These are phyloP conservation scores for Lophium mytilinum DNA, from an alignment of 495 filamentous ascomycete genomes.

Conservation along the genomic window DNA sequence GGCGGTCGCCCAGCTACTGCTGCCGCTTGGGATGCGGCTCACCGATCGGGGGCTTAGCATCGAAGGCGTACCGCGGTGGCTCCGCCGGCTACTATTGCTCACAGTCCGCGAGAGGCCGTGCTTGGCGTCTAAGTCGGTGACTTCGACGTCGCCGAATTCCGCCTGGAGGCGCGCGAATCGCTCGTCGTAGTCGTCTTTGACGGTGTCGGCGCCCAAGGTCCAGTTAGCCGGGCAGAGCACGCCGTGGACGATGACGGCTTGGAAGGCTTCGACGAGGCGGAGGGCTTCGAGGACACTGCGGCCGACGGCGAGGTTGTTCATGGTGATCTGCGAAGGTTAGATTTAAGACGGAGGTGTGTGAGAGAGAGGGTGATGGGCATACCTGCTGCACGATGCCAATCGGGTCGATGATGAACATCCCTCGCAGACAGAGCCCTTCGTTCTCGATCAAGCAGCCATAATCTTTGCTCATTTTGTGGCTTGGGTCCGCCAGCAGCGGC, in stretches of 20 bases:
- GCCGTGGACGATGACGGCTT: conserved; percentile 12
- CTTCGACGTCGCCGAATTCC: conserved; percentile 9
- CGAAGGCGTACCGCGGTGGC: neutral
- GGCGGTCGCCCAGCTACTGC: neutral
- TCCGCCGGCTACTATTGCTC: neutral
- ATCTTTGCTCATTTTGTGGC: conserved; percentile 19
- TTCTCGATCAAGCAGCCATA: conserved; percentile 22
- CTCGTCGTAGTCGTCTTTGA: conserved; percentile 9
- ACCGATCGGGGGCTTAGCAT: neutral
- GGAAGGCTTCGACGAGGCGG: conserved; percentile 19
- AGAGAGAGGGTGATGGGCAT: neutral
- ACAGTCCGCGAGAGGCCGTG: neutral
- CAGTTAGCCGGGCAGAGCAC: conserved; percentile 16
- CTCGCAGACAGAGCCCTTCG: conserved; percentile 18
- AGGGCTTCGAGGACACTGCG: conserved; percentile 18
- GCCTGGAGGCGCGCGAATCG: conserved; percentile 5
- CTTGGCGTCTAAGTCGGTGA: conserved; percentile 11
- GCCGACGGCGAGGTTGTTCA: conserved; percentile 20
- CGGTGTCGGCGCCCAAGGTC: conserved; percentile 4
- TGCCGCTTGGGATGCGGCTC: neutral
- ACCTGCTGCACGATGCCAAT: conserved; percentile 18
- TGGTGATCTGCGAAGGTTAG: conserved; percentile 3
- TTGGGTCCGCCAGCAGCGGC: conserved; percentile 18
- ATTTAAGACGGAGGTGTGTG: neutral
- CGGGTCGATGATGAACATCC: conserved; percentile 18